Evolutionary conservation across 1,284 basidiomycete species (phyloP).

Genomic region (Rhodotorula sp.): DNA sequence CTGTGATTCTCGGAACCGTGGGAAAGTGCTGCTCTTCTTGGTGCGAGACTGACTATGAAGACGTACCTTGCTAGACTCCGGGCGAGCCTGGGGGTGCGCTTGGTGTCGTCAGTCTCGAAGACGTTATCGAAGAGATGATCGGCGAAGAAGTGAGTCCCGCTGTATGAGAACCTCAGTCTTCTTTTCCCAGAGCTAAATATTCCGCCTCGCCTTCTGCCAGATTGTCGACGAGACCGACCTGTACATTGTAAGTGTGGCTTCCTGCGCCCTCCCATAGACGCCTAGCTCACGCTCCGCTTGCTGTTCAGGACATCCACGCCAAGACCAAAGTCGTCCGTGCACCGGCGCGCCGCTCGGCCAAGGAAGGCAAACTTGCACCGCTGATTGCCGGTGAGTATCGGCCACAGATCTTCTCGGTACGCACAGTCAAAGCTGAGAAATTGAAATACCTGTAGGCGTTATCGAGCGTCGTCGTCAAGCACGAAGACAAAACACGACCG

Average conservation of each 20-base stretch:
- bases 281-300: too few species aligned
- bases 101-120: slow-evolving; percentile 53
- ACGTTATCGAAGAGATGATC: slow-evolving; percentile 71
- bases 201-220: neutral
- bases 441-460: slow-evolving; percentile 14
- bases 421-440: too few species aligned
- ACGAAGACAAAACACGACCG: slow-evolving; percentile 28
- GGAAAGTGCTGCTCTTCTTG: too few species aligned
- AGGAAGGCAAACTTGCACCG: slow-evolving; percentile 40
- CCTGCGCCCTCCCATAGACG: neutral
- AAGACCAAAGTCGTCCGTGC: slow-evolving; percentile 44
- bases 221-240: slow-evolving; percentile 44
- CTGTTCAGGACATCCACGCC: slow-evolving; percentile 39
- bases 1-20: neutral
- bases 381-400: slow-evolving; percentile 37
- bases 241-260: slow-evolving; percentile 26
- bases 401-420: too few species aligned
- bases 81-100: slow-evolving; percentile 52
- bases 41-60: neutral
- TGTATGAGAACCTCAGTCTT: too few species aligned
- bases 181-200: too few species aligned
- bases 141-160: slow-evolving; percentile 65
- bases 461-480: slow-evolving; percentile 35
- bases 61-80: slow-evolving; percentile 46
- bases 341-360: slow-evolving; percentile 31